Conservation (phyloP, 495 filamentous ascomycete genomes). For the Lasiosphaeria ovina region DNA sequence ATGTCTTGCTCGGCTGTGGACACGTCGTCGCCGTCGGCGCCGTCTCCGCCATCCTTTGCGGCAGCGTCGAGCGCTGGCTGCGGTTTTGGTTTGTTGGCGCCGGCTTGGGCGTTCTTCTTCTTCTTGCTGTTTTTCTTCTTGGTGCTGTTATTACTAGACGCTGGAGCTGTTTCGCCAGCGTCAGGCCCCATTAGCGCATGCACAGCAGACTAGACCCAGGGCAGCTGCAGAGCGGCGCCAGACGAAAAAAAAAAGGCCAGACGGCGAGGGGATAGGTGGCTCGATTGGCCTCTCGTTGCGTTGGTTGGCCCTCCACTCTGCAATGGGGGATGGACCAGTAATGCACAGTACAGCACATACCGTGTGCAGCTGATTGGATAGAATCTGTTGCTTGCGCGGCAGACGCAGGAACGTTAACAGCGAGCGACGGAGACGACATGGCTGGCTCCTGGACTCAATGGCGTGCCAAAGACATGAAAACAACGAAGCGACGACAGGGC, state of each 20-base stretch:
- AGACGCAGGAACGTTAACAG: neutral
- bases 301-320: too few species aligned
- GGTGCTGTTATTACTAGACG: slow-evolving; percentile 11
- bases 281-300: too few species aligned
- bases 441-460: neutral
- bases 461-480: too few species aligned
- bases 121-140: slow-evolving; percentile 75
- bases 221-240: neutral
- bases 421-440: slow-evolving; percentile 23
- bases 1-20: slow-evolving; percentile 31
- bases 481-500: too few species aligned
- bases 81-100: slow-evolving; percentile 29
- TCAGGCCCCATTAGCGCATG: slow-evolving; percentile 27
- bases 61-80: neutral
- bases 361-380: slow-evolving; percentile 26
- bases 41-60: slow-evolving; percentile 36
- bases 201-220: neutral
- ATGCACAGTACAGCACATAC: slow-evolving; percentile 14
- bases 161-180: slow-evolving; percentile 12
- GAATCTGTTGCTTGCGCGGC: slow-evolving; percentile 18
- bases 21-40: slow-evolving; percentile 30
- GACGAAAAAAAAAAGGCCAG: neutral
- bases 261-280: too few species aligned
- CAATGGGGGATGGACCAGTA: too few species aligned
- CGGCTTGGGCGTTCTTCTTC: slow-evolving; percentile 45